A percentile compares a stretch with the other conserved stretches of the same genome.
These are phyloP conservation scores for Grosmannia penicillata DNA, from an alignment of 2,329 filamentous ascomycete genomes.

Conservation along the genomic window DNA sequence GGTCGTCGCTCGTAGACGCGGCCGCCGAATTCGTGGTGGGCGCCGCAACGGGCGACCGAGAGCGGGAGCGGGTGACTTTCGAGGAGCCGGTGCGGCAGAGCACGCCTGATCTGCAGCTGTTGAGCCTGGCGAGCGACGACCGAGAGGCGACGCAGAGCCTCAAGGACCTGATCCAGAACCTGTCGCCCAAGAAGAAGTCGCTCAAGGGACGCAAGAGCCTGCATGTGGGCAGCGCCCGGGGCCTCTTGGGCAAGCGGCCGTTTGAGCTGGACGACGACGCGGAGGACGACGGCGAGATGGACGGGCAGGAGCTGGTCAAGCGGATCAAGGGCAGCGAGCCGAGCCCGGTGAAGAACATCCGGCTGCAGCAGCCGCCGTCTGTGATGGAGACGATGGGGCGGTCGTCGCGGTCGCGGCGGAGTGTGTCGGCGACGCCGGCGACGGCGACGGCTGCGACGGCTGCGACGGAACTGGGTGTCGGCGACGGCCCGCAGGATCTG, in stretches of 20 bases:
- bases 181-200: constrained; percentile 60
- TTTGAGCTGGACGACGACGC: constrained; percentile 54
- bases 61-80: constrained; percentile 42
- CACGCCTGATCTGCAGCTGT: constrained; percentile 45
- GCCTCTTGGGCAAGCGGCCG: constrained; percentile 61
- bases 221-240: constrained; percentile 58
- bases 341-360: constrained; percentile 64
- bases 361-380: constrained; percentile 52
- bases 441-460: constrained; percentile 13
- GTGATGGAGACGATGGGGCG: constrained; percentile 53
- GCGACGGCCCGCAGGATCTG: no score
- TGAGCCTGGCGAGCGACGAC: constrained; percentile 38
- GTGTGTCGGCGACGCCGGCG: constrained; percentile 25
- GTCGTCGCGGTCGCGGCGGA: constrained; percentile 32
- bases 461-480: no score
- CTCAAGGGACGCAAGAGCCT: constrained; percentile 60
- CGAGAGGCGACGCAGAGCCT: constrained; percentile 52
- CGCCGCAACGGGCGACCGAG: constrained; percentile 15
- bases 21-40: constrained; percentile 48
- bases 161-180: constrained; percentile 61
- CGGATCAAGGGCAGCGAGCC: constrained; percentile 55
- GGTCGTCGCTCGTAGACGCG: constrained; percentile 55
- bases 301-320: constrained; percentile 48
- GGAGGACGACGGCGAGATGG: constrained; percentile 21
- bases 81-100: constrained; percentile 48